Base-by-base conservation (phyloP, 2,329 filamentous ascomycete species). In the Hymenoscyphus fructigenus region DNA sequence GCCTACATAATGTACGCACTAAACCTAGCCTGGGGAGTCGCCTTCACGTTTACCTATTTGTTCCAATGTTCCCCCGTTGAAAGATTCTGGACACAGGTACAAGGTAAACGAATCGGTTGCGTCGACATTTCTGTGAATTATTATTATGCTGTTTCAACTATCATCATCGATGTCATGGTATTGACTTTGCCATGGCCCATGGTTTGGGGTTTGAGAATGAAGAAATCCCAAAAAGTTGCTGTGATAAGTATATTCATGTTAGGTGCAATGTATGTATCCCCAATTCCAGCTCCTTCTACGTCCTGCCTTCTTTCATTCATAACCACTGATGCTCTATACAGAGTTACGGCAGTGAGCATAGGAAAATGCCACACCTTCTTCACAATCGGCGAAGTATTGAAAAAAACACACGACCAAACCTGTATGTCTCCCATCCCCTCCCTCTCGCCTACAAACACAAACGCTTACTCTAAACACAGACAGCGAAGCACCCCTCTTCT, bases 401-500 rank as follows among this genome's bases (percentile, higher is more conserved):
- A 32, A 56, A 56, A 56, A 20, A 20, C 2, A 14, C 53, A 56
- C 53, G 53, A 56, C 23, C 23, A 26, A 28, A 29, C 53, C 15
- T 44, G 41, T 44, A 44, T 12, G 41, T n/a, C 41, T 1, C 36
- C 36, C 15, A 7, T 14, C 36, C 15, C 36, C 36, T n/a, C 15
- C 36, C 36, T n/a, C 6, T 20, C 6, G 17, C 15, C n/a, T 17
- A n/a, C 15, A 44, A n/a, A 20, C 17, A 4, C 17, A 17, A n/a
- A 44, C 15, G 20, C 41, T 20, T 1, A 44, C n/a, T 4, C 15
- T 9, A 1, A 2, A 44, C 6, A 20, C 6, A 20, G 41, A 44
- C 17, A 58, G 56, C 29, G 56, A 58, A 58, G 56, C 56, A 32
- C 29, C 56, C n/a, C 56, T 58, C 9, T 34, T 58, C 14, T 58